Evolutionary conservation across 495 filamentous ascomycete genomes (phyloP).

Genomic region (Xylaria castorea): DNA sequence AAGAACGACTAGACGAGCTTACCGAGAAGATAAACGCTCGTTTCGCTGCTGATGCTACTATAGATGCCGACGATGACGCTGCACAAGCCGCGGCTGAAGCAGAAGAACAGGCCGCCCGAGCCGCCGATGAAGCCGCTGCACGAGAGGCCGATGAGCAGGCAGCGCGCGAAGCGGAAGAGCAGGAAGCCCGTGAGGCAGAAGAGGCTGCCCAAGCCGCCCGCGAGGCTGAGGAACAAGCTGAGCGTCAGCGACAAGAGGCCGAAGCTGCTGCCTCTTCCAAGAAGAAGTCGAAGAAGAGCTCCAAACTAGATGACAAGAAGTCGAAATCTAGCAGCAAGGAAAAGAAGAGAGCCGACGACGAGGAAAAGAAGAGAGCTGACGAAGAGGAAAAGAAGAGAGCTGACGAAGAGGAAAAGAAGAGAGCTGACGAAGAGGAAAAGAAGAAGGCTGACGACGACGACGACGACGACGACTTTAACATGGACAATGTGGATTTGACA

Average conservation of each 20-base stretch:
- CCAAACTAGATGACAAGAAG: slow-evolving; percentile 41
- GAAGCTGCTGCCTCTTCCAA: slow-evolving; percentile 42
- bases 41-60: not conserved
- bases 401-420: slow-evolving; percentile 1
- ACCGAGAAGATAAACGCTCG: slow-evolving; percentile 44
- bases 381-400: slow-evolving; percentile 36
- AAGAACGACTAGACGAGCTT: slow-evolving; percentile 47
- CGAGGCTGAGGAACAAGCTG: slow-evolving; percentile 38
- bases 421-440: slow-evolving; percentile 30
- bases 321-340: slow-evolving; percentile 38
- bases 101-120: slow-evolving; percentile 16
- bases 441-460: slow-evolving; percentile 29
- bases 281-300: slow-evolving; percentile 51
- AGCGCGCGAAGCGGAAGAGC: slow-evolving; percentile 35
- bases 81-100: slow-evolving; percentile 14
- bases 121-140: slow-evolving; percentile 32
- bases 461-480: slow-evolving; percentile 41
- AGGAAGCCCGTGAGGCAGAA: slow-evolving; percentile 28
- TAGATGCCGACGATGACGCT: not conserved
- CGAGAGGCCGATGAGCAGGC: slow-evolving; percentile 47
- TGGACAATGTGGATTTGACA: slow-evolving; percentile 48
- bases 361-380: slow-evolving; percentile 30
- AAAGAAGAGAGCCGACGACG: slow-evolving; percentile 34
- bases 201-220: slow-evolving; percentile 25
- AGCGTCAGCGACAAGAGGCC: slow-evolving; percentile 41